Evolutionary conservation across 306 rosid genomes (phyloP), one percentile per base, ranked within the genome.

Genomic region (Chamaecrista fasciculata): DNA sequence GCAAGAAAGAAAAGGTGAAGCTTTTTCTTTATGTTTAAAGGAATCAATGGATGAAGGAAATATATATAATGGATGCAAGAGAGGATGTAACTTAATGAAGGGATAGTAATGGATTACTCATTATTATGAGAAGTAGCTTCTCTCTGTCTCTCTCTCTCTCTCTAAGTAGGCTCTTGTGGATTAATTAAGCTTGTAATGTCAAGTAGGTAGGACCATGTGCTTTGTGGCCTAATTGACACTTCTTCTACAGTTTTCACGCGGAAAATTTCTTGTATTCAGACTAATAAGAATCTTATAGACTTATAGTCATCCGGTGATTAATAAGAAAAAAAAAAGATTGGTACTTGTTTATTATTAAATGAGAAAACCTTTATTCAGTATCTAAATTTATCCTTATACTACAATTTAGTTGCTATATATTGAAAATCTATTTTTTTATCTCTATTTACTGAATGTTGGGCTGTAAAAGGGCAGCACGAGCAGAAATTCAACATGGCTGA

Each of bases 121-220:
- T n/a, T n/a, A n/a, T n/a, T n/a, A n/a, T n/a, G n/a, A 57, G 76
- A 55, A 53, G 51, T 44, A 52, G 50, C 43, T 16, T 72, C 64
- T 55, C 57, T 50, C 61, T 83, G n/a, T n/a, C n/a, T n/a, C n/a
- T n/a, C n/a, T n/a, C n/a, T n/a, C n/a, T 55, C 57, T 50, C 61
- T 83, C 76, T 77, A 83, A 65, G 82, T 80, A 84, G 86, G 70
- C 81, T 71, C 81, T 71, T 66, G 80, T 24, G 77, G 74, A 82
- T 66, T 75, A 66, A 56, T 78, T 67, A 82, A 77, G n/a, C n/a
- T n/a, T n/a, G n/a, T n/a, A 60, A 58, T 61, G 69, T 52, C 67
- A 53, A 65, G 48, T 48, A 66, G 29, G 92, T 84, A 70, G 91
- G 96, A 21, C 47, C 96, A 50, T 66, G 43, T 67, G 81, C 57